Evolutionary conservation across 768 basidiomycete genomes (phyloP).

Genomic region (Hericium coralloides): DNA sequence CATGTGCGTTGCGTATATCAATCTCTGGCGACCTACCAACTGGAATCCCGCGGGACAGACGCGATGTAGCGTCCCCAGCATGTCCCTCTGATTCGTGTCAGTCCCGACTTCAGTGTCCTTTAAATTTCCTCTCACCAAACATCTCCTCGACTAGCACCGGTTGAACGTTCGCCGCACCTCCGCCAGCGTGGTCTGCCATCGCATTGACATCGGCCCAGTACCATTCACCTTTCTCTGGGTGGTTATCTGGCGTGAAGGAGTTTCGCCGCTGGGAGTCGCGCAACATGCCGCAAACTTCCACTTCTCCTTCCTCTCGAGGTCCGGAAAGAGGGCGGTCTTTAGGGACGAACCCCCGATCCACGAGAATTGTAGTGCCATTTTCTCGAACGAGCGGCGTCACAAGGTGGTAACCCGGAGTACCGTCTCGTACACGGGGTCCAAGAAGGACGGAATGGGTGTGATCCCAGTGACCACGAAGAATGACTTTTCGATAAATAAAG

Average conservation of each 20-base stretch:
- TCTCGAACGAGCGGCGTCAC: conserved; percentile 78
- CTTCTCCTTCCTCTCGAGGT: conserved; percentile 37
- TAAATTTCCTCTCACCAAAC: conserved; percentile 52
- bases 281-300: conserved; percentile 82
- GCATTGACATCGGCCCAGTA: conserved; percentile 82
- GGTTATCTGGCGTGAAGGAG: conserved; percentile 83
- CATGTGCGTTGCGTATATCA: conserved; percentile 88
- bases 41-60: conserved; percentile 65
- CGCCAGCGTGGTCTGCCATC: conserved; percentile 75
- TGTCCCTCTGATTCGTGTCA: conserved; percentile 61
- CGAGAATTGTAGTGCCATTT: conserved; percentile 76
- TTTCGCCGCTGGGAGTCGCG: conserved; percentile 68
- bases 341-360: conserved; percentile 87
- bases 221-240: conserved; percentile 74
- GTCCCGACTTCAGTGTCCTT: background rate
- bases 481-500: conserved; percentile 82
- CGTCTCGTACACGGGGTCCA: conserved; percentile 81
- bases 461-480: conserved; percentile 71
- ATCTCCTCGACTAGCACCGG: conserved; percentile 88
- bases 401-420: conserved; percentile 80
- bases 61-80: conserved; percentile 57
- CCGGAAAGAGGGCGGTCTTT: conserved; percentile 38
- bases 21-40: conserved; percentile 77
- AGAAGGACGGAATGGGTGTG: conserved; percentile 71
- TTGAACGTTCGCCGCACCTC: conserved; percentile 62